Base-by-base conservation (phyloP, 768 basidiomycete genomes). In the Leccinum aurantiacum region DNA sequence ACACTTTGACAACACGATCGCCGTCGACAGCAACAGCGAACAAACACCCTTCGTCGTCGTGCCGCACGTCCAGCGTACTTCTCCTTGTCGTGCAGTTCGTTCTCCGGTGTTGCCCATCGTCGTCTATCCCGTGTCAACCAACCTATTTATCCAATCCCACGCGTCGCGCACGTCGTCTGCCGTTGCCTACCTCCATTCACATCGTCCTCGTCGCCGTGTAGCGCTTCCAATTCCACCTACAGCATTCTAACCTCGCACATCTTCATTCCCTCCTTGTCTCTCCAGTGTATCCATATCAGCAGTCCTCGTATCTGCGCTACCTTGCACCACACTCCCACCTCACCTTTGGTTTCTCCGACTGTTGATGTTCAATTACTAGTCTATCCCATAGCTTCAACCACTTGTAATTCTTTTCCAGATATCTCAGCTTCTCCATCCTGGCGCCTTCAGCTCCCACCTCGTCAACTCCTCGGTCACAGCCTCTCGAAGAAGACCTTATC, bases 401-500 rank as follows among this genome's bases (percentile, higher is more conserved):
- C 60, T 53, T 74, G 73, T 74, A 75, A 74, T 74, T 63, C 41
- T 60, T 62, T 62, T 38, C 53, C 66, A 31, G 60, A 61, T 51
- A 37, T 58, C 56, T 61, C 64, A 63, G 13, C n/a, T 62, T 60
- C 59, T 76, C 74, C 82, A 81, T 69, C 67, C 82, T 84, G 83
- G 83, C 83, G 75, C 73, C 79, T 71, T 76, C 79, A 77, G 63
- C 71, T 68, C 63, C 73, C 75, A 65, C 38, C 51, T 63, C 60
- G 65, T 67, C 71, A 22, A 63, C 68, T 75, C 63, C 71, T 68
- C 65, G 62, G 65, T 63, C 55, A 48, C 77, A 76, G 67, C 78
- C 76, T 66, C 66, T 72, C 35, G 71, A 76, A 68, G 91, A 93
- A 83, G 90, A 89, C 76, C 86, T 87, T 69, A 91, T 93, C 72